Evolutionary conservation across 805 yeast genomes (phyloP).

Genomic region (Wickerhamiella lipophila): DNA sequence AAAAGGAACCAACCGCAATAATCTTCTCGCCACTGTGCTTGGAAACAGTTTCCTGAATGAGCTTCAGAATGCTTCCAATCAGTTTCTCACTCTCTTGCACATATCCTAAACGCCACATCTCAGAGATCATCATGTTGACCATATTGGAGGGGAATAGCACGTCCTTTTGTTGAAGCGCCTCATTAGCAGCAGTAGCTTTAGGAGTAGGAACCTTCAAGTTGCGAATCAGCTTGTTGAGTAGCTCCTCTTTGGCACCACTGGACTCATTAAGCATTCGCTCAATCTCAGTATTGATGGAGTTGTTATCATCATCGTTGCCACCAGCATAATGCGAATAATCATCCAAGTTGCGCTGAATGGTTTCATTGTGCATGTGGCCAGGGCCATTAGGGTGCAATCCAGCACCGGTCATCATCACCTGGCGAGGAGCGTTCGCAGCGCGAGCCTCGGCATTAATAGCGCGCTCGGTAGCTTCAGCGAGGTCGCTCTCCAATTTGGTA

Average conservation of each 20-base stretch:
- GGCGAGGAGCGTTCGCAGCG: slow-evolving; percentile 10
- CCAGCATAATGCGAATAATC: slow-evolving; percentile 25
- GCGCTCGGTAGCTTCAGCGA: slow-evolving; percentile 17
- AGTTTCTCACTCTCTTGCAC: slow-evolving; percentile 85
- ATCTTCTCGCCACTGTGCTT: slow-evolving; percentile 74
- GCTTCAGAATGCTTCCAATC: slow-evolving; percentile 75
- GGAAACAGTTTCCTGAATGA: slow-evolving; percentile 73
- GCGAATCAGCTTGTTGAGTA: slow-evolving; percentile 39
- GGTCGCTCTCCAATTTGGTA: slow-evolving; percentile 24
- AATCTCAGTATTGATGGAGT: slow-evolving; percentile 57
- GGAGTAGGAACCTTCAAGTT: slow-evolving; percentile 78
- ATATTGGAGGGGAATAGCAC: slow-evolving; percentile 94
- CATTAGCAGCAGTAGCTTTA: slow-evolving; percentile 45
- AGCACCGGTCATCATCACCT: slow-evolving; percentile 11
- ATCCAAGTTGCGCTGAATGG: slow-evolving; percentile 17
- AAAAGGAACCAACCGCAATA: slow-evolving; percentile 86
- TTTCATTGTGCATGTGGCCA: not conserved
- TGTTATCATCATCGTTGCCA: slow-evolving; percentile 20
- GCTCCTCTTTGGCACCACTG: slow-evolving; percentile 19
- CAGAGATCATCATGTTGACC: slow-evolving; percentile 78
- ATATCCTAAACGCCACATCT: slow-evolving; percentile 96
- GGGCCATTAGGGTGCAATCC: slow-evolving; percentile 26
- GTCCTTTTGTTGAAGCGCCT: slow-evolving; percentile 73
- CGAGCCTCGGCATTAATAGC: slow-evolving; percentile 14
- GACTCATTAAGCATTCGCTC: slow-evolving; percentile 38